These are phyloP conservation scores for Fraxinus ornus DNA, from an alignment of 305 asterid species.

Conservation along the genomic window DNA sequence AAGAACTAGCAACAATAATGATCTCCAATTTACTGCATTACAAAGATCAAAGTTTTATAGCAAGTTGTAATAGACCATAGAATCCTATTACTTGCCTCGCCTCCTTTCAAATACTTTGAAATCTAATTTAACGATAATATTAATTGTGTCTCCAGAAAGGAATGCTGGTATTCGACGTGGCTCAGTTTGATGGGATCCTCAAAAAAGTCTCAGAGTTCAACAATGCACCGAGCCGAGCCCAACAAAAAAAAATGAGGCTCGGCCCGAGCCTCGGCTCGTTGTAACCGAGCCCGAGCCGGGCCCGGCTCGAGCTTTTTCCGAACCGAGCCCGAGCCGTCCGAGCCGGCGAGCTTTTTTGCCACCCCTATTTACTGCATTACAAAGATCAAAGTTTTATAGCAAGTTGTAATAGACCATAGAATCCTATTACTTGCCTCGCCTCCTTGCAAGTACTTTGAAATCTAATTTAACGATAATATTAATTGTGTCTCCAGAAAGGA, in stretches of 20 bases:
- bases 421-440: constrained; percentile 12
- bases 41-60: not conserved
- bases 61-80: not conserved
- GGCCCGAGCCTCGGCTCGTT: too few relatives aligned
- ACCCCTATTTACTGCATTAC: constrained; percentile 4
- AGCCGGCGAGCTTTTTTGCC: too few relatives aligned
- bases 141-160: constrained; percentile 65
- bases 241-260: too few relatives aligned
- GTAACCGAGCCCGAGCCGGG: too few relatives aligned
- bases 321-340: too few relatives aligned
- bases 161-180: constrained; percentile 82
- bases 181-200: constrained; percentile 94
- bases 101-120: not conserved
- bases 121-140: constrained; percentile 6
- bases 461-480: constrained; percentile 9
- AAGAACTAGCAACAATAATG: not conserved
- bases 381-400: not conserved
- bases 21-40: not conserved
- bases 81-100: constrained; percentile 11
- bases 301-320: too few relatives aligned
- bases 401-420: not conserved
- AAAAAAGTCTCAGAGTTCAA: constrained; percentile 85
- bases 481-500: constrained; percentile 65
- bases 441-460: not conserved
- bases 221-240: too few relatives aligned